These are phyloP conservation scores for Phialocephala subalpina DNA, from an alignment of 2,329 filamentous ascomycete species.

Conservation along the genomic window DNA sequence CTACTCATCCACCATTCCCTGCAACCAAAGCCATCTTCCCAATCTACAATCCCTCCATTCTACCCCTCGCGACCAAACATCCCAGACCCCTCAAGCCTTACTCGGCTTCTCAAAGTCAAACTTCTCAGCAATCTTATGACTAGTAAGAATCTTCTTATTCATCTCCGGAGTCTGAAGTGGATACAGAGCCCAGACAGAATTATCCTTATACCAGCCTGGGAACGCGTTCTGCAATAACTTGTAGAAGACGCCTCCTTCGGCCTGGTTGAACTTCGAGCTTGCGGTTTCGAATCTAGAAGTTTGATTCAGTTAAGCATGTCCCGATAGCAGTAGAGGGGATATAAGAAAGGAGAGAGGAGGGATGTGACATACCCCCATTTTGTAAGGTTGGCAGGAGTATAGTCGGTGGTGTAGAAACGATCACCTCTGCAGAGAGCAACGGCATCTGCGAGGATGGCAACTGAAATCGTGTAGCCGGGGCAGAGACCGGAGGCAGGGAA, in stretches of 20 bases:
- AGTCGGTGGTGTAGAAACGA: conserved; percentile 58
- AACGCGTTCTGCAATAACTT: conserved; percentile 1
- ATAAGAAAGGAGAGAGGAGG: background rate
- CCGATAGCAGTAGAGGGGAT: background rate
- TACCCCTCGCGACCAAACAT: too few species aligned
- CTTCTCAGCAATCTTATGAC: background rate
- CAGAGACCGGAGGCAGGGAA: conserved; percentile 59
- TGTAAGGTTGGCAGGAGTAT: conserved; percentile 72
- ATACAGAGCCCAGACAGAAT: conserved; percentile 12
- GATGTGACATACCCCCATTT: conserved; percentile 71
- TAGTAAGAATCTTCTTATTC: conserved; percentile 9
- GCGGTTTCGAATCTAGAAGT: background rate
- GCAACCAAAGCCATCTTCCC: too few species aligned
- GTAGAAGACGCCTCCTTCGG: conserved; percentile 4
- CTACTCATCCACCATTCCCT: too few species aligned
- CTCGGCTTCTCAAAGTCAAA: background rate
- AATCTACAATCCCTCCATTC: too few species aligned
- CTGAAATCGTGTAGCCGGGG: conserved; percentile 58
- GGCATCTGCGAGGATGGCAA: conserved; percentile 65
- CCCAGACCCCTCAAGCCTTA: too few species aligned
- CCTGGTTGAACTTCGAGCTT: background rate
- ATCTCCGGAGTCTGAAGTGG: conserved; percentile 1
- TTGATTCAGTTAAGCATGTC: background rate
- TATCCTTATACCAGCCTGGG: conserved; percentile 3
- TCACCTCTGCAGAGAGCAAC: conserved; percentile 63